Percentiles rank a stretch among this genome's conserved stretches.
Evolutionary conservation across 78 protist genomes (phyloP).

Genomic region (Dictyostelium intermedium): DNA sequence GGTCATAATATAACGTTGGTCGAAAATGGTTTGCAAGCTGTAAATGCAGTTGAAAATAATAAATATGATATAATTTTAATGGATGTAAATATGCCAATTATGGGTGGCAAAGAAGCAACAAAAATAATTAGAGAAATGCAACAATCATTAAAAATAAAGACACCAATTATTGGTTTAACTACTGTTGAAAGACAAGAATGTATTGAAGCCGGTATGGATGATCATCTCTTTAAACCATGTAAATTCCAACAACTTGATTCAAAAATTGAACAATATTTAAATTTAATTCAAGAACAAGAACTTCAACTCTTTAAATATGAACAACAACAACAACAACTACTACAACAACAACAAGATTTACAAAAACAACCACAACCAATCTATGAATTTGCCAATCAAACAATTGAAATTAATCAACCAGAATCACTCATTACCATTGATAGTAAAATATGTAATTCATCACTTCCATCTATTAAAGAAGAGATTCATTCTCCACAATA

Average conservation of each 20-base stretch:
- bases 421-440: not conserved
- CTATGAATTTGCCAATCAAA: not conserved
- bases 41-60: not conserved
- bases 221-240: conserved; percentile 50
- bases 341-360: not conserved
- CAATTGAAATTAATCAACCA: not conserved
- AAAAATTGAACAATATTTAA: conserved; percentile 1
- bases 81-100: conserved; percentile 66
- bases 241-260: conserved; percentile 21
- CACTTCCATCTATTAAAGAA: not conserved
- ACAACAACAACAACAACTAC: not conserved
- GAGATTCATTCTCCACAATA: not conserved
- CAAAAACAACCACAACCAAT: not conserved
- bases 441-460: not conserved
- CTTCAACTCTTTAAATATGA: not conserved
- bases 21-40: conserved; percentile 54
- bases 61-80: conserved; percentile 39
- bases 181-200: conserved; percentile 24
- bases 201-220: conserved; percentile 58
- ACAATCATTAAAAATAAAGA: not conserved
- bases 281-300: not conserved
- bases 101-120: conserved; percentile 53
- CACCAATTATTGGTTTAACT: conserved; percentile 48
- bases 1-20: conserved; percentile 45
- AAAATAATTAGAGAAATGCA: conserved; percentile 45